Conservation (phyloP, 768 basidiomycete species). For the Tylopilus plumbeoviolaceoides region DNA sequence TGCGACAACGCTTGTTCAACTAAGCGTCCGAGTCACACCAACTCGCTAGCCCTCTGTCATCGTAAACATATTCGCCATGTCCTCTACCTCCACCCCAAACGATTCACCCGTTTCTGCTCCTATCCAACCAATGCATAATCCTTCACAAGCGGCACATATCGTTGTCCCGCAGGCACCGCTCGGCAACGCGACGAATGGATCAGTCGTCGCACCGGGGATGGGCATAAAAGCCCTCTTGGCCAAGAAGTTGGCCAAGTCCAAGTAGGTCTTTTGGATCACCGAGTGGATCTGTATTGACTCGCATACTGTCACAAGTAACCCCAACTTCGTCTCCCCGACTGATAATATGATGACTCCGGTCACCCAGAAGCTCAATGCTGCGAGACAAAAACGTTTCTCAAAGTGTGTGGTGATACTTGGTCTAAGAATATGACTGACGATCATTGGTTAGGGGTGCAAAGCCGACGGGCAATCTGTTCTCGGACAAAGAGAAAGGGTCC, state of each 20-base stretch:
- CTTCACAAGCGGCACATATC: conserved; percentile 72
- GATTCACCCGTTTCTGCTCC: conserved; percentile 60
- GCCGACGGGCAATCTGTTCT: conserved; percentile 58
- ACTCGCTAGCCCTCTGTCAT: not conserved
- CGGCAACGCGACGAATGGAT: conserved; percentile 56
- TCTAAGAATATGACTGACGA: conserved; percentile 4
- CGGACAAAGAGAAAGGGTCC: conserved; percentile 34
- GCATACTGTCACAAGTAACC: conserved; percentile 55
- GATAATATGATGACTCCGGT: conserved; percentile 93
- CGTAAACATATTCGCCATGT: conserved; percentile 40
- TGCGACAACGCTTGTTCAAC: conserved; percentile 8
- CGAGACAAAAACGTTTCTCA: conserved; percentile 89
- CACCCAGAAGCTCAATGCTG: conserved; percentile 86
- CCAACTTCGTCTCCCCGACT: conserved; percentile 86
- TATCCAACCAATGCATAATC: conserved; percentile 84
- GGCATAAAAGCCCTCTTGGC: conserved; percentile 90
- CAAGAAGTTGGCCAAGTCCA: conserved; percentile 87
- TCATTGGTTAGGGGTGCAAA: conserved; percentile 47
- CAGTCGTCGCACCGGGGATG: conserved; percentile 60
- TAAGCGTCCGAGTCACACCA: conserved; percentile 1
- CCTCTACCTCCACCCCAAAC: conserved; percentile 52
- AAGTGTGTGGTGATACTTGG: conserved; percentile 53
- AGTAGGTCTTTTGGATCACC: conserved; percentile 47
- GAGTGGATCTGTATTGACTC: not conserved
- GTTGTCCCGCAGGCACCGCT: conserved; percentile 78